Base-by-base conservation (phyloP, 768 basidiomycete species). In the Lyophyllum atratum region DNA sequence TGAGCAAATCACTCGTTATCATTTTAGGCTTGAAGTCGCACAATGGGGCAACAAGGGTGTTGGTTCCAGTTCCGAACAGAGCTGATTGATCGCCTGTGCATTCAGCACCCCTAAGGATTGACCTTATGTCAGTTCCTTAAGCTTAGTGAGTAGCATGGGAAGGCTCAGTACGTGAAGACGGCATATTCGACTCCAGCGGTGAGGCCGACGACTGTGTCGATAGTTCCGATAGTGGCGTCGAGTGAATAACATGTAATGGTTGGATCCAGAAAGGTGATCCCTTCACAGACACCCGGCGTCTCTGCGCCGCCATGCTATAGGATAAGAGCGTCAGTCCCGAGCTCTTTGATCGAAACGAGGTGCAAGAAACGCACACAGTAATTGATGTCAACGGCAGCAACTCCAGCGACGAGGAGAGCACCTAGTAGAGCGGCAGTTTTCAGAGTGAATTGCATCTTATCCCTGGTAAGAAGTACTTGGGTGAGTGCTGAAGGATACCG, bases 181-280 rank as follows among this genome's bases (percentile, higher is more conserved):
- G 45, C 42, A 22, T 59, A 55, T 37, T 47, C 1, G 1, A 59
- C n/a, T 39, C 54, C 58, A 26, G 49, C 43, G 7, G 58, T 59
- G 28, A 52, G 26, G 12, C 52, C 54, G 22, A 59, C 37, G 8
- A 55, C 33, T 26, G 49, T 59, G 31, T 52, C 54, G 21, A 59
- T 42, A 34, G 49, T 42, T 19, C 52, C 57, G 7, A 59, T 29
- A 12, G 54, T 52, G 5, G 49, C 28, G 25, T 52, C 34, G 22
- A 43, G 26, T 3, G 34, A 45, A 24, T 49, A 54, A 26, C 57
- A 59, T 7, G 52, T 52, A 15, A 44, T 42, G 22, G 24, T 45
- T 31, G 43, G 26, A 6, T 49, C 46, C 19, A 49, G 24, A n/a
- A 59, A 28, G 37, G 58, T 55, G 19, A 59, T 48, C 14, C 22